Base-by-base conservation (phyloP, 1,139 yeast genomes). In the Candida mesenterica region DNA sequence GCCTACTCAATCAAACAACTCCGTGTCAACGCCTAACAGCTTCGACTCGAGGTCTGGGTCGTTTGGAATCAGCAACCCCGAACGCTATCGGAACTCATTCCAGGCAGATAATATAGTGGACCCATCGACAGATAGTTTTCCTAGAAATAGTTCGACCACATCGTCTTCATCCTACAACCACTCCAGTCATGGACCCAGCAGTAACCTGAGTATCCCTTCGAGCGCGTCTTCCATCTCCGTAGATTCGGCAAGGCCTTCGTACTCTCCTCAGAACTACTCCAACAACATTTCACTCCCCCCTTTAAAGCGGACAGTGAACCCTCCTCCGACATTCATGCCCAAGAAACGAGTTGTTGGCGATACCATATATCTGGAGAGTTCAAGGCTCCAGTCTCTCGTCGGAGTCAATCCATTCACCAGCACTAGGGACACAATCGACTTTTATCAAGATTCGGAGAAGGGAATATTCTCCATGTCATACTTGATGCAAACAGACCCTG, bases 371-470 rank as follows among this genome's bases (percentile, higher is more conserved):
- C 10, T 7, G 15, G 17, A 25, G 15, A 7, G 17, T 13, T 5
- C 15, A 13, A 10, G 5, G 5, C 17, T 25, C 5, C 12, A 25
- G 14, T 12, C 28, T 5, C 15, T 25, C 10, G 28, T 33, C 2
- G 42, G 42, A 2, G 36, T 39, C 9, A 39, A 39, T 20, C 42
- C 42, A 8, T 22, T 32, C 20, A 32, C 28, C 2, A 25, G 29
- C 12, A 31, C 27, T 9, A 12, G 27, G 2, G 42, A 39, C 13
- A 30, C 26, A 10, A 34, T 39, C 18, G 37, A 41, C 16, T 31
- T 22, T 26, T 31, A 30, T 22, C 18, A 24, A 10, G 20, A 28
- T n/a, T 26, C 31, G 3, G 38, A 33, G 3, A 31, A 28, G 13
- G 39, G 36, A 3, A 33, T 34, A 4, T 32, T 34, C 16, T 28